phyloP scores from a whole-genome alignment of 2,329 filamentous ascomycete species.

The Beauveria brongniartii region DNA sequence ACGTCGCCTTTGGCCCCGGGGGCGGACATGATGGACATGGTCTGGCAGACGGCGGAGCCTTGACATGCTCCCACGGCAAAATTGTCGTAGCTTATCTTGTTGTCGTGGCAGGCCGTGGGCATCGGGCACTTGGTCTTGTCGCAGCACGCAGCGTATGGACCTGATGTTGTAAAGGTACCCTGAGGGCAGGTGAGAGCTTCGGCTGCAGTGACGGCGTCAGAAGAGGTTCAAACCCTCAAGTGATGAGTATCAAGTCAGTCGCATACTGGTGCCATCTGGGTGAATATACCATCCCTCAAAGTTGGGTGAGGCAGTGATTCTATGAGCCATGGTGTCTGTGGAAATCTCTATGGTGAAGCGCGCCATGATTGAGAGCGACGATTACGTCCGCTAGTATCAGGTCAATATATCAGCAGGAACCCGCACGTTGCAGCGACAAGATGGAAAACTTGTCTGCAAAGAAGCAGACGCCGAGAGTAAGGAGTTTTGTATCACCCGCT shows the following conservation, averaged over 20 bases:
- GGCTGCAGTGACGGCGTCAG: neutral
- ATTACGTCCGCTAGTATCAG: neutral
- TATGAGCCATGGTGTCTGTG: neutral
- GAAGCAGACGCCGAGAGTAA: neutral
- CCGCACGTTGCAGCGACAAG: neutral
- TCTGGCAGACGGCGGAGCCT: neutral
- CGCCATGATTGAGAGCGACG: neutral
- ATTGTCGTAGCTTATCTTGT: constrained; percentile 7
- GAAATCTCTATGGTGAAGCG: neutral
- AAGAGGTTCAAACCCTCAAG: neutral
- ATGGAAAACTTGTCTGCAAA: neutral
- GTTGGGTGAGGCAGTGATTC: constrained; percentile 3
- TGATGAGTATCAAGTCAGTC: neutral
- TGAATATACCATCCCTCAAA: constrained; percentile 10
- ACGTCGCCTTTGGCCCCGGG: constrained; percentile 1
- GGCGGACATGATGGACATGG: constrained; percentile 7
- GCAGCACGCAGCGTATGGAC: constrained; percentile 1
- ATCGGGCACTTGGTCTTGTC: constrained; percentile 5
- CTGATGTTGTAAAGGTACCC: constrained; percentile 6
- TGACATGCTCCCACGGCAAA: constrained; percentile 1
- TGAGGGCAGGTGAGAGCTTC: constrained; percentile 6
- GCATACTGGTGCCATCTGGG: constrained; percentile 6
- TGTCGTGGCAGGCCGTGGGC: constrained; percentile 1
- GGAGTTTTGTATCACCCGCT: neutral
- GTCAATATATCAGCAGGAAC: neutral